Conservation (phyloP, 192 early-diverging fungal species). For the Linnemannia elongata region DNA sequence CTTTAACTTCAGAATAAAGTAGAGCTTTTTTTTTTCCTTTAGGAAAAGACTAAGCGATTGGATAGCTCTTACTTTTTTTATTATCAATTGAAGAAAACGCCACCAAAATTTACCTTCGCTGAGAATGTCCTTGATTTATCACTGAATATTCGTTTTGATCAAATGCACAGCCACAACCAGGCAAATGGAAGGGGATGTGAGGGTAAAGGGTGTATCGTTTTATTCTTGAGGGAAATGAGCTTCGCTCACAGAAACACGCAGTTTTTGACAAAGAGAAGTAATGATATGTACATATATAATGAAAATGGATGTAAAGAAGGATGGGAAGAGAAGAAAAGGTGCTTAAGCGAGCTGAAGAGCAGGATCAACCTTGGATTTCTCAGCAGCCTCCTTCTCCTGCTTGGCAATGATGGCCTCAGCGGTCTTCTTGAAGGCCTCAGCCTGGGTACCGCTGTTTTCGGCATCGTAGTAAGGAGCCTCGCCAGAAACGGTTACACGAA, state of each 20-base stretch:
- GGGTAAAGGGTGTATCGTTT: neutral
- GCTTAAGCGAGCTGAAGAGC: conserved; percentile 28
- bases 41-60: too few species aligned
- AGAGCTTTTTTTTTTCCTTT: neutral
- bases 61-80: too few species aligned
- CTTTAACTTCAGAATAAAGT: neutral
- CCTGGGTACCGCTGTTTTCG: conserved; percentile 37
- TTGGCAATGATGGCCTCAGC: conserved; percentile 47
- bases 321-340: neutral
- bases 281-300: neutral
- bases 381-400: conserved; percentile 47
- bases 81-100: too few species aligned
- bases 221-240: neutral
- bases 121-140: too few species aligned
- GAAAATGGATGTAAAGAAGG: neutral
- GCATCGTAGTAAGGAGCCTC: conserved; percentile 44
- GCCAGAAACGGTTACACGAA: conserved; percentile 48
- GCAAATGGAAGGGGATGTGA: neutral
- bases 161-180: too few species aligned
- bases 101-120: too few species aligned
- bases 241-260: neutral
- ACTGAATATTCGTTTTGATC: too few species aligned
- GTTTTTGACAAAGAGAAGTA: neutral
- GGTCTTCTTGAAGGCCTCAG: conserved; percentile 39
- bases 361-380: conserved; percentile 18